Evolutionary conservation across 2,329 filamentous ascomycete species (phyloP), one percentile per base, ranked within the genome.

Genomic region (Akanthomyces uredinophilus): DNA sequence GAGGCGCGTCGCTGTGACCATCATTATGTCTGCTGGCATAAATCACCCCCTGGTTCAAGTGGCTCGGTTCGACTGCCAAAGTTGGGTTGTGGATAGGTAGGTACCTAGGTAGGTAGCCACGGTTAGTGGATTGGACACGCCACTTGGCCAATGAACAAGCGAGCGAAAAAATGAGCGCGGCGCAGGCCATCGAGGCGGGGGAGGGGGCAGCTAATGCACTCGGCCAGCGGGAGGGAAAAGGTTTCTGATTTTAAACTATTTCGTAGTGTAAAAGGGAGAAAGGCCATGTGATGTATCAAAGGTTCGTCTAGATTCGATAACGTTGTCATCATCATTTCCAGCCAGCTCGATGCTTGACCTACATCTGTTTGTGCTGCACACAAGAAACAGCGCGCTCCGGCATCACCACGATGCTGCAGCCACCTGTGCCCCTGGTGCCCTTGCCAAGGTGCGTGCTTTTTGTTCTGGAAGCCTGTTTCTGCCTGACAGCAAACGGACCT

Each of bases 381-480:
- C 39, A 41, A 16, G 14, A 16, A 41, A 41, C 5, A 44, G 41
- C 41, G 41, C 41, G 18, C 41, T n/a, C 41, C 24, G 24, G 13
- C 16, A 16, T 29, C 13, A 29, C 2, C 13, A 16, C 10, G 37
- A 18, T 20, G 35, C 39, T 39, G 35, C 32, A 22, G 50, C 51
- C 20, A 39, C 32, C 29, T 5, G 32, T 16, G 51, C 20, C 37
- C 6, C 32, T 37, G 8, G 32, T 11, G 32, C 50, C 37, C 52
- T 41, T 41, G 52, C 52, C 52, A 43, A 44, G 52, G 10, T 41
- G 51, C 51, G 32, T 29, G 13, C 29, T 39, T 41, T 41, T 53
- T 53, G 13, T 54, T 55, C 52, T 55, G 52, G 52, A 55, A 55
- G 52, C 52, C 52, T 27, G 49, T 35, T 35, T 29, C 44, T 13